Base-by-base conservation (phyloP, 1,139 yeast genomes). In the Eremothecium cymbalariae region DNA sequence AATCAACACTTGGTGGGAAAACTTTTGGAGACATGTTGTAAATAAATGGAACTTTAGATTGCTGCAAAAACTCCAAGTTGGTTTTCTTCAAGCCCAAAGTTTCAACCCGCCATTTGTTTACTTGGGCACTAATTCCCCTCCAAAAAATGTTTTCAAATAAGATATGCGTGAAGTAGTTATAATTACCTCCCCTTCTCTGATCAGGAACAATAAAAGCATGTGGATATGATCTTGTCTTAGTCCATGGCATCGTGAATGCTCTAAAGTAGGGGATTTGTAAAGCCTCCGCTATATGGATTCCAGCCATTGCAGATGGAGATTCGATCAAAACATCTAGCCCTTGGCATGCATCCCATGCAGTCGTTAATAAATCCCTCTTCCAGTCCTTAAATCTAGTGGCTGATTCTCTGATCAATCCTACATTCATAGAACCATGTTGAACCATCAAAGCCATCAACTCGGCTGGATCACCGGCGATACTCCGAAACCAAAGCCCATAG, bases 171-270 rank as follows among this genome's bases (percentile, higher is more conserved):
- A 90, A 65, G 51, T 84, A 84, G 54, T 88, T 88, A 60, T 88
- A 88, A 4, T 90, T 79, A 1, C 96, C 95, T 6, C 96, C 95
- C 57, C 81, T 73, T 53, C 81, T 84, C 55, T 82, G 94, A 41
- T 85, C 96, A 0, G 97, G 96, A 4, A 85, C 95, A 50, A 88
- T 77, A 46, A 88, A 86, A 0, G 97, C 97, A 63, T 88, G 96
- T 1, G 96, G 96, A 53, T 88, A 88, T 0, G 95, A 94, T 44
- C 94, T 69, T 0, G 97, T 88, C 46, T 95, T 64, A 0, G 96
- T 84, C 97, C 97, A 88, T 0, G 97, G 97, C 97, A 88, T 88
- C 0, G 97, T 90, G 53, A 88, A 90, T 0, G 97, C 96, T 48
- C 97, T 67, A 65, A 83, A 82, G 53, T 88, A 88, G 0, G 97